Conservation (phyloP, 139 green algal genomes). For the Micromonas pusilla region DNA sequence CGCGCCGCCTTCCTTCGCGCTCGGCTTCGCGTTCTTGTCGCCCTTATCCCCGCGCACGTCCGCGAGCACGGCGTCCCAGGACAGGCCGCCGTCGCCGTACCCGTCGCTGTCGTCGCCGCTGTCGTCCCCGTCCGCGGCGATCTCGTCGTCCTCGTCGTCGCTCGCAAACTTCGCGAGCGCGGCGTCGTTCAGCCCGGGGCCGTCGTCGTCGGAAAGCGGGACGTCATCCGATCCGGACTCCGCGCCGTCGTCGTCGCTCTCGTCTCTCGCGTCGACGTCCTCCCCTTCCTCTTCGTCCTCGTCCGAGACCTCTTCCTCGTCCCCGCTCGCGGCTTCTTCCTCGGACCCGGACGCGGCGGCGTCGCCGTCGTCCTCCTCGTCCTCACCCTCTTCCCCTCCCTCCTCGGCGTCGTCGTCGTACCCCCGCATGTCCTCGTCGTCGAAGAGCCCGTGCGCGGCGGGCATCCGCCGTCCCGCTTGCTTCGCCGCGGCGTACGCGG, state of each 20-base stretch:
- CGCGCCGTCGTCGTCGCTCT: not conserved
- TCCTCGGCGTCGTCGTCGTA: conserved; percentile 23
- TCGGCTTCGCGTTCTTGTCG: not conserved
- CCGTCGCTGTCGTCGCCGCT: conserved; percentile 9
- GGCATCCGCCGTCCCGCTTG: conserved; percentile 7
- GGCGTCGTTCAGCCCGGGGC: not conserved
- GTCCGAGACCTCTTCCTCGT: conserved; percentile 27
- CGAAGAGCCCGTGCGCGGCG: conserved; percentile 28
- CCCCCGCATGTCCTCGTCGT: conserved; percentile 16
- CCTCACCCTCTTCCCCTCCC: conserved; percentile 28
- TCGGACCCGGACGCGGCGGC: conserved; percentile 26
- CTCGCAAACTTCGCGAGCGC: conserved; percentile 20
- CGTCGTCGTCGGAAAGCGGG: conserved; percentile 1
- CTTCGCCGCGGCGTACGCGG: not conserved
- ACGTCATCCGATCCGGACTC: conserved; percentile 9
- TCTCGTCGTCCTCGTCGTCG: conserved; percentile 23
- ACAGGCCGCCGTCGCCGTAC: conserved; percentile 18
- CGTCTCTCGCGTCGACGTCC: conserved; percentile 17
- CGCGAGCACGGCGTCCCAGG: conserved; percentile 8
- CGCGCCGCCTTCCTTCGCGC: too few species aligned
- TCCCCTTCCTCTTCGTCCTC: conserved; percentile 38
- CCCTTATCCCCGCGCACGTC: not conserved
- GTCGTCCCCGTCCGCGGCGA: conserved; percentile 10
- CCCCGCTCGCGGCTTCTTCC: conserved; percentile 11
- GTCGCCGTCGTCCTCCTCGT: conserved; percentile 36